Percentiles rank a stretch among this genome's conserved stretches.
Conservation (phyloP, 2,329 filamentous ascomycete genomes). For the Chalaropsis thielavioides region DNA sequence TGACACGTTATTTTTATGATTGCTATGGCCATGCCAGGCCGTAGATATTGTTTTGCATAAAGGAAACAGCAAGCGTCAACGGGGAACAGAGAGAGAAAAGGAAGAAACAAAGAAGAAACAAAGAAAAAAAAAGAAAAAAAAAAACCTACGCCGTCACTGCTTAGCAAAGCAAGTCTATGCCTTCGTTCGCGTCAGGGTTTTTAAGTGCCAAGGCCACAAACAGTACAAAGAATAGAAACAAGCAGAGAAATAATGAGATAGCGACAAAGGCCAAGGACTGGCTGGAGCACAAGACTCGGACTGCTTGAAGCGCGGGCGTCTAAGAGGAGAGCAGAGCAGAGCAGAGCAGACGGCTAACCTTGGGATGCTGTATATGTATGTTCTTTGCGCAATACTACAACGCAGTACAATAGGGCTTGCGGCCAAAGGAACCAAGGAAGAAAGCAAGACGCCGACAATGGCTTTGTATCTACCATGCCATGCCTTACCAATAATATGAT, state of each 20-base stretch:
- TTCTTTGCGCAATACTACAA: neutral
- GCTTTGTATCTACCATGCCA: neutral
- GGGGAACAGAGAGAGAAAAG: neutral
- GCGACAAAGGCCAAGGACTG: neutral
- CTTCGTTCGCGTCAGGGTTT: neutral
- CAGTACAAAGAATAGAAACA: neutral
- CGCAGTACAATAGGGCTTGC: neutral
- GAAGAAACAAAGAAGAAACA: no score
- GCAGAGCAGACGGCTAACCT: neutral
- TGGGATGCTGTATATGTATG: neutral
- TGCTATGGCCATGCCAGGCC: neutral
- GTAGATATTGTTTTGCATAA: slow-evolving; percentile 1
- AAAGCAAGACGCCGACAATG: neutral
- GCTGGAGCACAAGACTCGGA: neutral
- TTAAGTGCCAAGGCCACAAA: neutral
- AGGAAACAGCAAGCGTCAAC: neutral
- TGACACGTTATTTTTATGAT: neutral
- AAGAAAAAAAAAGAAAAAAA: neutral
- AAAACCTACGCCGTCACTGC: neutral
- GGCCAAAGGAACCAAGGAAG: neutral
- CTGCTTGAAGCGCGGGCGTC: neutral
- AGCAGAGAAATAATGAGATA: neutral
- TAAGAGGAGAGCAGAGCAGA: neutral
- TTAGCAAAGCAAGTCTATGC: neutral
- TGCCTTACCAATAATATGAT: no score